phyloP scores from a whole-genome alignment of 140 eudicot species.

The Oenanthe javanica region DNA sequence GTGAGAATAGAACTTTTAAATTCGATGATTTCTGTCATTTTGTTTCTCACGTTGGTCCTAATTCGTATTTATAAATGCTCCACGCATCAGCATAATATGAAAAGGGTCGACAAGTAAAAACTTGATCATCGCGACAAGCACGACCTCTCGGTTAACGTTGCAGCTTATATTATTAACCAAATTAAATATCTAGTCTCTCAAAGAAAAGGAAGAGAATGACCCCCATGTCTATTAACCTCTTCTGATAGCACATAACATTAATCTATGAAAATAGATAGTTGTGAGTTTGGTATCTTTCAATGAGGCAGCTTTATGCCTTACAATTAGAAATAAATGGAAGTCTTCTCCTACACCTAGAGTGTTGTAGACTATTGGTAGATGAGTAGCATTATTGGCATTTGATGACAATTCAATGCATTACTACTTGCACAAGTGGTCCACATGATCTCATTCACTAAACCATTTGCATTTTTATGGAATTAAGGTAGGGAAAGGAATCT shows the following conservation, averaged over 20 bases:
- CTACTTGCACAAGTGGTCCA: constrained; percentile 26
- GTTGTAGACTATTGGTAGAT: constrained; percentile 6
- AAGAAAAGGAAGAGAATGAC: neutral
- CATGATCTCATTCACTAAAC: constrained; percentile 20
- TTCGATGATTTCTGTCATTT: neutral
- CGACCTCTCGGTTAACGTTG: neutral
- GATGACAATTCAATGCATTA: constrained; percentile 4
- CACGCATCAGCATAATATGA: neutral
- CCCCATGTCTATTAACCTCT: neutral
- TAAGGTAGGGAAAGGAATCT: constrained; percentile 24
- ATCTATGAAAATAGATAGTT: neutral
- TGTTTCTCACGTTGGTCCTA: neutral
- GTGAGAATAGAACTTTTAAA: neutral
- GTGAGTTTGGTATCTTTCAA: constrained; percentile 1
- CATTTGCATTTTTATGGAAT: constrained; percentile 19
- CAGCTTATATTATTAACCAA: neutral
- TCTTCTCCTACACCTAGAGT: constrained; percentile 10
- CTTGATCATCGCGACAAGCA: neutral
- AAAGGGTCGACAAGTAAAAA: neutral
- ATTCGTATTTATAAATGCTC: neutral
- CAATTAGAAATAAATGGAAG: neutral
- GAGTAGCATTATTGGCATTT: constrained; percentile 14
- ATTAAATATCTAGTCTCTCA: neutral
- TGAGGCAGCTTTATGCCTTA: neutral
- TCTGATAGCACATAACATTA: neutral